These are phyloP conservation scores for Umbelopsis sp. DNA, from an alignment of 192 early-diverging fungal genomes.

Conservation along the genomic window DNA sequence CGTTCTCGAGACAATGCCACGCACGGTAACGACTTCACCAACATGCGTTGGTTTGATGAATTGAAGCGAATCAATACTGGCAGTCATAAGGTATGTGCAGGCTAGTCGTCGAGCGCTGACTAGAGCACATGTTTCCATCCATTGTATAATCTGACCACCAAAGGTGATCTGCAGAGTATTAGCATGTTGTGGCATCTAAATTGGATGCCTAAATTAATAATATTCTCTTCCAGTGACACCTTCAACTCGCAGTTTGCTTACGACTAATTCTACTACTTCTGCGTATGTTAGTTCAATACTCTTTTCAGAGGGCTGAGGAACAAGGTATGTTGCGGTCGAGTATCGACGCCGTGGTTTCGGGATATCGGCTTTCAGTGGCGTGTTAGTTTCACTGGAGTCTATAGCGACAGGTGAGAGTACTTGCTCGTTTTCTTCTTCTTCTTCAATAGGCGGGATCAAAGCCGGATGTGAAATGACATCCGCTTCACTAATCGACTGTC, in stretches of 20 bases:
- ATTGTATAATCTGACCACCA: conserved; percentile 73
- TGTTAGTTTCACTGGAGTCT: neutral
- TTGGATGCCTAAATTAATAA: neutral
- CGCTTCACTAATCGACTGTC: conserved; percentile 24
- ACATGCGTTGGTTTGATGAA: conserved; percentile 56
- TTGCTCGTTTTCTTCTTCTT: conserved; percentile 15
- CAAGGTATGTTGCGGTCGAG: neutral
- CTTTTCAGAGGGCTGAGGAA: conserved; percentile 22
- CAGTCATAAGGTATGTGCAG: conserved; percentile 56
- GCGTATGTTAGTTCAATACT: conserved; percentile 51
- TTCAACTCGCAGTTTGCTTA: neutral
- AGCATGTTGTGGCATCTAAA: conserved; percentile 68
- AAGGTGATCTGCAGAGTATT: conserved; percentile 68
- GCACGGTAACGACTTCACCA: conserved; percentile 55
- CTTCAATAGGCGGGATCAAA: neutral
- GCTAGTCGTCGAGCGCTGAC: conserved; percentile 60
- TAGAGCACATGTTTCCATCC: conserved; percentile 68
- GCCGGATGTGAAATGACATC: conserved; percentile 31
- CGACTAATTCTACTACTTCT: conserved; percentile 64
- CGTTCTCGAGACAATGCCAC: conserved; percentile 53
- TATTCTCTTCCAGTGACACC: neutral
- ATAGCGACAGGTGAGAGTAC: neutral
- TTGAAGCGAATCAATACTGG: conserved; percentile 61
- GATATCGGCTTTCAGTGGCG: neutral
- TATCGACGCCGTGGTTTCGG: neutral